A percentile compares a stretch with the other conserved stretches of the same genome.
These are phyloP conservation scores for Boletus vermiculosoides DNA, from an alignment of 768 basidiomycete genomes.

Conservation along the genomic window DNA sequence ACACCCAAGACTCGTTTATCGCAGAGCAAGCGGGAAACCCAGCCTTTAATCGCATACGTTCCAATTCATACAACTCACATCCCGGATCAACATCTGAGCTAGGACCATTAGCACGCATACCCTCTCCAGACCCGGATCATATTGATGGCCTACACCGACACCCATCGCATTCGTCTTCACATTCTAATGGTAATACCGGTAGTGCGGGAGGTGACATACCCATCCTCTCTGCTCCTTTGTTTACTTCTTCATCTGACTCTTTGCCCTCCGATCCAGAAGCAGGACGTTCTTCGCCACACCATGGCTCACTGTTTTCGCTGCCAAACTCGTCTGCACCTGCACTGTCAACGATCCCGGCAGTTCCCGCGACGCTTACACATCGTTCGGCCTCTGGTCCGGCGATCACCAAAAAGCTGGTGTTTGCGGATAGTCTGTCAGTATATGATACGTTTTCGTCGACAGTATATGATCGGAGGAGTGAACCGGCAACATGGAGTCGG, in stretches of 20 bases:
- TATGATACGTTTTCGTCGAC: conserved; percentile 94
- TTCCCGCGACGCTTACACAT: conserved; percentile 56
- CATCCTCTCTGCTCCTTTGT: conserved; percentile 58
- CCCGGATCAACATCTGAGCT: conserved; percentile 48
- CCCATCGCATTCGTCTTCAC: conserved; percentile 51
- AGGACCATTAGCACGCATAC: conserved; percentile 79
- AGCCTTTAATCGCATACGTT: conserved; percentile 55
- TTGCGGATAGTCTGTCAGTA: conserved; percentile 89
- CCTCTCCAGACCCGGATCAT: conserved; percentile 80
- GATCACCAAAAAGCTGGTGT: conserved; percentile 73
- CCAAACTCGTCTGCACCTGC: conserved; percentile 90
- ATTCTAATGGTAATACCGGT: conserved; percentile 25
- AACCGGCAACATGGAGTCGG: conserved; percentile 96
- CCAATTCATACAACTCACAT: conserved; percentile 76
- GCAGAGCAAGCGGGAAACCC: conserved; percentile 40
- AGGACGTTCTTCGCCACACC: conserved; percentile 36
- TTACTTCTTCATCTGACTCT: conserved; percentile 42
- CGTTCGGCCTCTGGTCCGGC: conserved; percentile 76
- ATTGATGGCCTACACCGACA: conserved; percentile 85
- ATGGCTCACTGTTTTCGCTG: conserved; percentile 64
- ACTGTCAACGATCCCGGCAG: conserved; percentile 55
- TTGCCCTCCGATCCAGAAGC: conserved; percentile 37
- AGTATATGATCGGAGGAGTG: conserved; percentile 92
- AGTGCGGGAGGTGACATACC: conserved; percentile 30
- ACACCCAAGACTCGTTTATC: conserved; percentile 61